Conservation (phyloP, 208 protist species). For the Novymonas esmeraldas region DNA sequence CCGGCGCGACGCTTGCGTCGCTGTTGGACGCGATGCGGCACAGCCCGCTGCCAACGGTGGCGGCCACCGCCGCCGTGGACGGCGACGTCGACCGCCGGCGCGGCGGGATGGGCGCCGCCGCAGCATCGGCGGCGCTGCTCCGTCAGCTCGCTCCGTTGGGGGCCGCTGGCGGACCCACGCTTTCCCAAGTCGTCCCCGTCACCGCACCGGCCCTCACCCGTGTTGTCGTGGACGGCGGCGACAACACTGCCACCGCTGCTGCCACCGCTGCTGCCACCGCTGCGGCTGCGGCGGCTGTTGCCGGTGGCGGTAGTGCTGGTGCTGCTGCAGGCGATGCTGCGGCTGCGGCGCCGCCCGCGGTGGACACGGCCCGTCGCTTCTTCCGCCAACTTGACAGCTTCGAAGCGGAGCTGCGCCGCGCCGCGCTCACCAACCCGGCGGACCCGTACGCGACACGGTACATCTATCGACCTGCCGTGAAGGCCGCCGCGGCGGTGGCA, state of each 20-base stretch:
- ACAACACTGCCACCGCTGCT: not conserved
- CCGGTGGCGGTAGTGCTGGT: not conserved
- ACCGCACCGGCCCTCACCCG: slow-evolving; percentile 21
- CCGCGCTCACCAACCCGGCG: slow-evolving; percentile 1
- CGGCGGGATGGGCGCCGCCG: too few species aligned
- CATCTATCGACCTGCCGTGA: slow-evolving; percentile 29
- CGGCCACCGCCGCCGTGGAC: slow-evolving; percentile 1
- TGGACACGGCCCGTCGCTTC: slow-evolving; percentile 15
- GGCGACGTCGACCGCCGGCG: not conserved
- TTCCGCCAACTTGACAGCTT: slow-evolving; percentile 30
- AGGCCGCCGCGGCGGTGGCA: slow-evolving; percentile 1
- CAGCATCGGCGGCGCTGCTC: slow-evolving; percentile 29
- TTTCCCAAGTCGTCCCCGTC: slow-evolving; percentile 18
- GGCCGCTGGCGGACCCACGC: slow-evolving; percentile 22
- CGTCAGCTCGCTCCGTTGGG: slow-evolving; percentile 29
- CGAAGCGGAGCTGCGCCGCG: slow-evolving; percentile 18
- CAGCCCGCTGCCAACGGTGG: slow-evolving; percentile 7
- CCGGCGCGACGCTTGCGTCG: slow-evolving; percentile 25
- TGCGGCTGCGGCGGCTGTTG: not conserved
- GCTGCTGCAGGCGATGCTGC: not conserved
- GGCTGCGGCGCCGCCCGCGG: slow-evolving; percentile 4
- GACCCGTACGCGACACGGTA: slow-evolving; percentile 13
- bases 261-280: not conserved
- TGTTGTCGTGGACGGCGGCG: slow-evolving; percentile 13
- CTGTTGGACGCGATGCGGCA: slow-evolving; percentile 20